Evolutionary conservation across 106 monocot genomes (phyloP), one percentile per base, ranked within the genome.

Genomic region (Dioscorea alata): DNA sequence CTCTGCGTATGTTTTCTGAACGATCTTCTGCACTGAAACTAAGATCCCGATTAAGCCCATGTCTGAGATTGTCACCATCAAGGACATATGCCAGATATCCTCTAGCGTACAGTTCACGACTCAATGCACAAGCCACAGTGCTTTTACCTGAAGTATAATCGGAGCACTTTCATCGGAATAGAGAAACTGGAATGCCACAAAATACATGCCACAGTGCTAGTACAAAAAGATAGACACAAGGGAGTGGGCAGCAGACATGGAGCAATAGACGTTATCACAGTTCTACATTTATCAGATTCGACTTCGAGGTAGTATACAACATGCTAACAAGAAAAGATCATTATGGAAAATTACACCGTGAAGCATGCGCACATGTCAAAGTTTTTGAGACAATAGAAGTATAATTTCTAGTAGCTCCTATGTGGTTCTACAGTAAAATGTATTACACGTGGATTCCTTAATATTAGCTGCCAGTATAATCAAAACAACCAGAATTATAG

Each of bases 61-160:
- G 94, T 52, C 94, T 88, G 19, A 95, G 49, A 73, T 95, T 95
- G 78, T 95, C 94, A 60, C 94, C 94, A 80, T 95, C 94, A 67
- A 95, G 86, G 59, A 95, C 86, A 84, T 86, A 95, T 17, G 88
- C 68, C 0, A 95, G 73, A 75, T 75, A 72, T 59, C 94, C 94
- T 78, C 77, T 88, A 33, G 20, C 60, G 65, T 91, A 78, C 71
- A 95, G 68, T 67, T 95, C 91, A 51, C 77, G 76, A 73, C 85
- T 95, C 35, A 95, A 57, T 60, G 91, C 83, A 82, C 94, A 95
- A 49, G 94, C 94, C 64, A 95, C 16, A 13, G 91, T 95, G 75
- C 94, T 95, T 80, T 95, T 95, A 13, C 94, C 91, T 91, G 75
- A 64, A 74, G 74, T 50, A 61, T 48, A 22, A 61, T 57, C 6